These are phyloP conservation scores for Phanerochaete carnosa DNA, from an alignment of 768 basidiomycete genomes.

Conservation along the genomic window DNA sequence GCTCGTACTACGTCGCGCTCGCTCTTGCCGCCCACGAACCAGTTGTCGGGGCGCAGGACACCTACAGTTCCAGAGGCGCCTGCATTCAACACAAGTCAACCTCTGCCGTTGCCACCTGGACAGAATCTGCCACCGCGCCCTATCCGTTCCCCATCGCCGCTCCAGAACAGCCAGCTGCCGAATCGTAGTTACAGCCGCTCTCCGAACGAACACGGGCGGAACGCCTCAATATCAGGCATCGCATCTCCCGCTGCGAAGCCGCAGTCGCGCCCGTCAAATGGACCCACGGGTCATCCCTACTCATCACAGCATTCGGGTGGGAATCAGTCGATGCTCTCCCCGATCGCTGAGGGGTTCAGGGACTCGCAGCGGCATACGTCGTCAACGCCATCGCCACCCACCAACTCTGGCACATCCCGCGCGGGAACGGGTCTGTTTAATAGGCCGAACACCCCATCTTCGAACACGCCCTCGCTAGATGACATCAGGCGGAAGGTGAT, in stretches of 20 bases:
- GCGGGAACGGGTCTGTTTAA: slow-evolving; percentile 63
- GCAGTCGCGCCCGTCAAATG: slow-evolving; percentile 41
- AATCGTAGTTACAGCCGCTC: slow-evolving; percentile 25
- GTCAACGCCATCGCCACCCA: slow-evolving; percentile 47
- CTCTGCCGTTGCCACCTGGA: slow-evolving; percentile 32
- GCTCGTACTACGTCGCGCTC: slow-evolving; percentile 23
- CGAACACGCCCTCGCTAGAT: slow-evolving; percentile 55
- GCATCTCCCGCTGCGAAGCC: slow-evolving; percentile 37
- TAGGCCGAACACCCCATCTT: slow-evolving; percentile 38
- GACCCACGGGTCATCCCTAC: slow-evolving; percentile 54
- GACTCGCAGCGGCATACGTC: slow-evolving; percentile 26
- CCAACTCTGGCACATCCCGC: slow-evolving; percentile 38
- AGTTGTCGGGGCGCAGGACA: slow-evolving; percentile 41
- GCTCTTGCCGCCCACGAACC: slow-evolving; percentile 17
- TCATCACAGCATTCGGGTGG: slow-evolving; percentile 25
- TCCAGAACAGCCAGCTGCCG: slow-evolving; percentile 41
- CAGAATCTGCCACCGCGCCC: slow-evolving; percentile 19
- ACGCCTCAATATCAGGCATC: slow-evolving; percentile 43
- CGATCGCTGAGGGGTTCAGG: slow-evolving; percentile 65
- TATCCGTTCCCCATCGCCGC: slow-evolving; percentile 20
- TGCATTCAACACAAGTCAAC: slow-evolving; percentile 30
- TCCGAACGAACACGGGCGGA: slow-evolving; percentile 43
- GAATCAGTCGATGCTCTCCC: slow-evolving; percentile 50
- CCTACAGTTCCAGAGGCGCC: slow-evolving; percentile 55
- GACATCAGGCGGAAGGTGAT: slow-evolving; percentile 82